Evolutionary conservation across 2,329 filamentous ascomycete genomes (phyloP), one percentile per base, ranked within the genome.

Genomic region (Sporothrix variecibatus): DNA sequence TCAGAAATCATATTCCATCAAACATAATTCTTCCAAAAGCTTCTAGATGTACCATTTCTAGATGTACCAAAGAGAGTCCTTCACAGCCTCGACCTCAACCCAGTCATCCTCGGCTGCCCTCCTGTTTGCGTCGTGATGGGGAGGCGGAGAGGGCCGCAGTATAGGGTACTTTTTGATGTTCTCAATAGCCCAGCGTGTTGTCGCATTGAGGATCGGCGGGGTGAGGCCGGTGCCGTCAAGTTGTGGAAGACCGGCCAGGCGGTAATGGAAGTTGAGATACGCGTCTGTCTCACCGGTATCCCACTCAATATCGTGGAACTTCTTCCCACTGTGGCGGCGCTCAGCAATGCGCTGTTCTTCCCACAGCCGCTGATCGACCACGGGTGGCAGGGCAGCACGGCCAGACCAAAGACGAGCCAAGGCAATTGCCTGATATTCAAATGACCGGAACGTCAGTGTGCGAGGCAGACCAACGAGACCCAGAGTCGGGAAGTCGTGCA

Each of bases 231-330:
- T 82, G 0, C 86, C 87, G 34, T 80, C 80, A 58, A 90, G 77
- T 17, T 81, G 83, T 0, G 83, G 83, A 46, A 90, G 78, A 0
- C 87, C 88, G 0, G 87, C 85, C 69, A 89, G 81, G 7, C 81
- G 77, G 78, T 84, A 89, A 62, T 89, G 76, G 12, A 80, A 81
- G 0, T 80, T 79, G 2, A 89, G 79, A 82, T 84, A 89, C 9
- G 80, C 81, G 1, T 83, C 76, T 0, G 87, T 88, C 79, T 89
- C 86, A 0, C 86, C 86, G 2, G 81, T 81, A 11, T 88, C 86
- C 86, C 86, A 88, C 2, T 82, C 78, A 4, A 89, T 82, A 62
- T 87, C 86, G 77, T 89, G 88, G 75, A 88, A 89, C 62, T 83
- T 84, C 43, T 77, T 81, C 0, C 80, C 74, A n/a, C 84, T 79